Percentiles rank a stretch among this genome's conserved stretches.
Evolutionary conservation across 2,329 filamentous ascomycete genomes (phyloP).

Genomic region (Fusarium sambucinum): DNA sequence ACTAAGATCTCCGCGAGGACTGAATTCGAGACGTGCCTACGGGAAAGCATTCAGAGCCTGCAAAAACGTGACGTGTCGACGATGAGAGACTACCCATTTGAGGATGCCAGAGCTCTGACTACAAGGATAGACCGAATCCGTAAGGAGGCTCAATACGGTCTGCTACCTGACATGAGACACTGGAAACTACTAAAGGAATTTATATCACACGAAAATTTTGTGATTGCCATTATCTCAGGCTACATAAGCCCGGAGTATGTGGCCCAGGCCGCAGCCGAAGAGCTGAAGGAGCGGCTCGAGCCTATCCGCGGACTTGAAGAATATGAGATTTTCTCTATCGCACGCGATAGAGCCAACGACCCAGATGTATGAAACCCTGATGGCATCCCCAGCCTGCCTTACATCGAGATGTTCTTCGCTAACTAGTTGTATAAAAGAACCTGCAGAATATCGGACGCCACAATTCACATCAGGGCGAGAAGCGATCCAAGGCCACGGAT

Average conservation of each 20-base stretch:
- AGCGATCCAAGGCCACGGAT: slow-evolving; percentile 40
- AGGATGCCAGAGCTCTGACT: slow-evolving; percentile 40
- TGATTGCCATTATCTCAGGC: slow-evolving; percentile 48
- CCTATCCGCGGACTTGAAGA: slow-evolving; percentile 45
- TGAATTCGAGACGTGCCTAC: slow-evolving; percentile 45
- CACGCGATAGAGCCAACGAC: slow-evolving; percentile 33
- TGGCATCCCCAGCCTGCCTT: neutral
- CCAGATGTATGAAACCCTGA: slow-evolving; percentile 50
- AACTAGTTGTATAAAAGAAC: slow-evolving; percentile 47
- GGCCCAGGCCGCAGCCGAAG: slow-evolving; percentile 44
- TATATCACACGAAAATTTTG: slow-evolving; percentile 49
- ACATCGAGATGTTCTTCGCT: slow-evolving; percentile 18
- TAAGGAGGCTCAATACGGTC: slow-evolving; percentile 44
- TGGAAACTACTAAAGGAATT: slow-evolving; percentile 52
- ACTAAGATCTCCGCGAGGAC: slow-evolving; percentile 41
- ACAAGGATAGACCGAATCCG: slow-evolving; percentile 46
- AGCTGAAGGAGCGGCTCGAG: slow-evolving; percentile 46
- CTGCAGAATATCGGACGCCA: slow-evolving; percentile 49
- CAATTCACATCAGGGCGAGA: slow-evolving; percentile 21
- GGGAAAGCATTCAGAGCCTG: slow-evolving; percentile 22
- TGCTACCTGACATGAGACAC: slow-evolving; percentile 51
- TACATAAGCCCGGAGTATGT: slow-evolving; percentile 47
- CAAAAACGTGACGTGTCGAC: slow-evolving; percentile 22
- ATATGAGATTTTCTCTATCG: slow-evolving; percentile 44
- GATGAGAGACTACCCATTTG: neutral